Conservation (phyloP, 73 alveolate species). For the Tetrahymena thermophila region DNA sequence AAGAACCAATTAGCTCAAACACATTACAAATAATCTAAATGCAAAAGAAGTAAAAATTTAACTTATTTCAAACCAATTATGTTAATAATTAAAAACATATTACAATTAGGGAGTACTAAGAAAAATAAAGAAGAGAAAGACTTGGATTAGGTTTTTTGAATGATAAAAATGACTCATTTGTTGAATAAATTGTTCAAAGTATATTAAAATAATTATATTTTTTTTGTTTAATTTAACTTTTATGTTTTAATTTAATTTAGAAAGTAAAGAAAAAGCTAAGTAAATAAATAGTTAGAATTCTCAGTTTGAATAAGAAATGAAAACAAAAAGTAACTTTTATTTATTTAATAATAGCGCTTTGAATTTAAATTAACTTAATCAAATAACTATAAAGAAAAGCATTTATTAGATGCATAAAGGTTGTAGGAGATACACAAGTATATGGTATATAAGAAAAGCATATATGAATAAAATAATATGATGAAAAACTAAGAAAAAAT, state of each 20-base stretch:
- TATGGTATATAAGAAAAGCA: background rate
- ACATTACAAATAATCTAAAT: background rate
- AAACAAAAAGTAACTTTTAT: background rate
- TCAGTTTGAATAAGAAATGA: background rate
- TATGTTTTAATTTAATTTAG: background rate
- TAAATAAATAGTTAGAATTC: background rate
- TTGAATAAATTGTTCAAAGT: background rate
- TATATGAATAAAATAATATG: background rate
- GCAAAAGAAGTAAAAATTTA: background rate
- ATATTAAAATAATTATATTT: background rate
- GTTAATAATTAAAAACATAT: background rate
- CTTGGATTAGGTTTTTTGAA: background rate
- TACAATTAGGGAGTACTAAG: background rate
- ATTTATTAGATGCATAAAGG: background rate
- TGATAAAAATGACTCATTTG: background rate
- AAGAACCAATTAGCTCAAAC: background rate
- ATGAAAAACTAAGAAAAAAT: background rate
- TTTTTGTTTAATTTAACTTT: background rate
- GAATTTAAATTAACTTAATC: background rate
- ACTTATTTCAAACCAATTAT: too few species aligned
- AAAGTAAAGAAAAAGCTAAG: background rate
- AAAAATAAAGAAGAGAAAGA: background rate
- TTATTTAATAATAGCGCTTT: too few species aligned
- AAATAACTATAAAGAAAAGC: background rate
- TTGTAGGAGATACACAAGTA: background rate